phyloP scores from a whole-genome alignment of 202 grass and related monocot species.

The Elaeis oleifera region DNA sequence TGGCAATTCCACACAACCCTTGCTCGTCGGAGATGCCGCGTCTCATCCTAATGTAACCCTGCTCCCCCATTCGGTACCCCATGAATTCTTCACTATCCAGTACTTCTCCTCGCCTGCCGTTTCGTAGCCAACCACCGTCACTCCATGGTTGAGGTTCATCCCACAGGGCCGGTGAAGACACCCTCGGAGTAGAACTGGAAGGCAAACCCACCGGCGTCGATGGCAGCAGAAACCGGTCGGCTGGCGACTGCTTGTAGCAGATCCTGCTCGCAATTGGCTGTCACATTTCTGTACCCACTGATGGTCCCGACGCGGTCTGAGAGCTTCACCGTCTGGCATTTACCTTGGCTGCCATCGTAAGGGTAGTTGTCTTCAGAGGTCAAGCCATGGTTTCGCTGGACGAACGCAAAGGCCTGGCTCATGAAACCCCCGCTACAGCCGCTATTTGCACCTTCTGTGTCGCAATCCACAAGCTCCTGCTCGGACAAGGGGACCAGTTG shows the following conservation, averaged over 20 bases:
- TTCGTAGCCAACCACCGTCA: slow-evolving; percentile 59
- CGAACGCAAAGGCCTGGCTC: slow-evolving; percentile 60
- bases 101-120: slow-evolving; percentile 22
- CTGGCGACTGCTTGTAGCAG: slow-evolving; percentile 34
- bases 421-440: slow-evolving; percentile 64
- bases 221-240: slow-evolving; percentile 63
- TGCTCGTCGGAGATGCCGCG: slow-evolving; percentile 19
- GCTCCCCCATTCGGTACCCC: slow-evolving; percentile 48
- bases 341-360: slow-evolving; percentile 29
- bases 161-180: slow-evolving; percentile 52
- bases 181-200: slow-evolving; percentile 65
- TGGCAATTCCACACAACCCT: slow-evolving; percentile 60
- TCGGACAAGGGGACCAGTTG: slow-evolving; percentile 58
- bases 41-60: slow-evolving; percentile 54
- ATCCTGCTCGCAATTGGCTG: slow-evolving; percentile 34
- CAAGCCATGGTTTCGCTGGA: slow-evolving; percentile 40
- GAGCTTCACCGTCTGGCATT: slow-evolving; percentile 41
- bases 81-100: slow-evolving; percentile 78
- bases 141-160: slow-evolving; percentile 48
- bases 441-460: slow-evolving; percentile 18
- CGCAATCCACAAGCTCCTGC: slow-evolving; percentile 82
- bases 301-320: slow-evolving; percentile 42
- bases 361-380: slow-evolving; percentile 51
- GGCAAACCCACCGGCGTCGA: slow-evolving; percentile 43
- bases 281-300: slow-evolving; percentile 42